Base-by-base conservation (phyloP, 495 filamentous ascomycete genomes). In the Penicillium subrubescens region DNA sequence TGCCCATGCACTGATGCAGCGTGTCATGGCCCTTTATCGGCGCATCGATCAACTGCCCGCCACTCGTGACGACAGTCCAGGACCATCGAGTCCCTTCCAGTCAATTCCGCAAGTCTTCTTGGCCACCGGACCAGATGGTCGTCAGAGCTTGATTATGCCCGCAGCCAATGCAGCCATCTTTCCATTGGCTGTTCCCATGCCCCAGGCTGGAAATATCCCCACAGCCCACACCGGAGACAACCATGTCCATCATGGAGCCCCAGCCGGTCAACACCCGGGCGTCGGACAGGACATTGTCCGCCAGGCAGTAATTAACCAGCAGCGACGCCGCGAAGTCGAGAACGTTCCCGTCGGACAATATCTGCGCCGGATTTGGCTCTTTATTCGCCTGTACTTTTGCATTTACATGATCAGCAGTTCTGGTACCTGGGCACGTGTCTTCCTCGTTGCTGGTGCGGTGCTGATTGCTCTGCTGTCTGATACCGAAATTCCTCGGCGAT, bases 341-440 rank as follows among this genome's bases (percentile, higher is more conserved):
- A 79, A 12, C 80, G 78, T 50, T 27, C 34, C 37, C 17, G 2
- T 86, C 17, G 85, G 80, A 17, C 84, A 83, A 51, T 63, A 82
- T 41, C 77, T 86, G 67, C 79, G 88, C 56, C 84, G 87, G 25
- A 70, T 95, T 23, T 96, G 92, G 92, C 82, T 95, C 19, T 77
- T 95, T n/a, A 75, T 92, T 51, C 87, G 92, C 34, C 75, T 97
- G 21, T 84, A 87, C 48, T 83, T 88, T 54, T 92, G 96, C 75
- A 86, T 92, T 39, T 94, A 90, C 79, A 87, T 93, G 74, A 90
- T 94, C 64, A 90, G 89, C 19, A 85, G 87, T 8, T 85, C 87
- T n/a, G 85, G 87, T 31, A 85, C 88, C 48, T 93, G 89, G 89
- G 83, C 85, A 8, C 86, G 92, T 37, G 87, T 86, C 65, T 61